These are phyloP conservation scores for Lactifluus pinguis DNA, from an alignment of 768 basidiomycete genomes.

Conservation along the genomic window DNA sequence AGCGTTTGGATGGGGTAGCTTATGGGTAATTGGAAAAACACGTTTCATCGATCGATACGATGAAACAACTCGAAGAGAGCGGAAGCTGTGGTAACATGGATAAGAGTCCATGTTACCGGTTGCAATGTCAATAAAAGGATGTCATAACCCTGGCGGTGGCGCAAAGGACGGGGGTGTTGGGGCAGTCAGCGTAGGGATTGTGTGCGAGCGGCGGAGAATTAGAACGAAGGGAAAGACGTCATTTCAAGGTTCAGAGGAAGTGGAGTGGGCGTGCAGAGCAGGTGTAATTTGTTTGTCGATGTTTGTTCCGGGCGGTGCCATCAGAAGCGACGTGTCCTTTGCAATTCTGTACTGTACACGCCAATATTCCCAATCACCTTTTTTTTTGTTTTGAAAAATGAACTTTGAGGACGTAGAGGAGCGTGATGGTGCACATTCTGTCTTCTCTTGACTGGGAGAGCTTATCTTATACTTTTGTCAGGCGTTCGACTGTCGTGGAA, in stretches of 20 bases:
- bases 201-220: neutral
- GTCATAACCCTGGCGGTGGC: neutral
- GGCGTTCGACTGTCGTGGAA: constrained; percentile 98
- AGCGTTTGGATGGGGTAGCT: neutral
- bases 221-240: too few relatives aligned
- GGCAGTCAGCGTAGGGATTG: neutral
- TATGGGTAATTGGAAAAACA: neutral
- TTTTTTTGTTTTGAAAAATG: constrained; percentile 22
- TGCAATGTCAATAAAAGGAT: neutral
- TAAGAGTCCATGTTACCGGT: neutral
- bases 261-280: neutral
- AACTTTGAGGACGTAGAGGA: constrained; percentile 98
- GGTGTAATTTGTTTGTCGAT: neutral
- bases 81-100: neutral
- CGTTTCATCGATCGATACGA: neutral
- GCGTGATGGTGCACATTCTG: constrained; percentile 63
- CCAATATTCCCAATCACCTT: neutral
- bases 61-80: neutral
- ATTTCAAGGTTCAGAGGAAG: neutral
- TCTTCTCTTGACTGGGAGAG: neutral
- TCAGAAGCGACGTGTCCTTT: constrained; percentile 16
- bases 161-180: neutral
- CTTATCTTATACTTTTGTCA: constrained; percentile 25
- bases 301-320: neutral
- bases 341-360: neutral